A percentile compares a stretch with the other conserved stretches of the same genome.
Conservation (phyloP, 768 basidiomycete genomes). For the Hericium alpestre region DNA sequence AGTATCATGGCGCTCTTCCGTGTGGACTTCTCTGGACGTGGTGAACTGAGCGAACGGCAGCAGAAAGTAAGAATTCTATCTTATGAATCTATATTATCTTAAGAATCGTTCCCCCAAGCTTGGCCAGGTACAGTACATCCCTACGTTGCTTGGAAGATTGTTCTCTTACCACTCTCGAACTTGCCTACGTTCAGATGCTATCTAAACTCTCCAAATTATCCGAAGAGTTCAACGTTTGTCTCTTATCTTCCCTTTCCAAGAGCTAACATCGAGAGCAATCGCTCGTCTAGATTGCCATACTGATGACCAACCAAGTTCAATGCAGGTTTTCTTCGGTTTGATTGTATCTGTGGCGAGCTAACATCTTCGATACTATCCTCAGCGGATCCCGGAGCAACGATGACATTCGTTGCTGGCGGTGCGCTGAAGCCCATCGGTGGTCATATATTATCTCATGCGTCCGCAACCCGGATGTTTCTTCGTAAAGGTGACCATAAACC, state of each 20-base stretch:
- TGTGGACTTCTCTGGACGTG: slow-evolving; percentile 87
- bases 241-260: slow-evolving; percentile 3
- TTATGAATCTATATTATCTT: slow-evolving; percentile 1
- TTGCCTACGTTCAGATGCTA: slow-evolving; percentile 50
- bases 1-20: slow-evolving; percentile 97
- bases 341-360: neutral
- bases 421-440: slow-evolving; percentile 87
- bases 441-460: slow-evolving; percentile 79
- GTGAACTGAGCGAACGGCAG: slow-evolving; percentile 88
- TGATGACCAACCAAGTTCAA: slow-evolving; percentile 91
- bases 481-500: slow-evolving; percentile 53
- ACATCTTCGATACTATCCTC: neutral
- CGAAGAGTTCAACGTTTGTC: slow-evolving; percentile 77
- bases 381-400: slow-evolving; percentile 89
- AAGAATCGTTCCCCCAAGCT: slow-evolving; percentile 35
- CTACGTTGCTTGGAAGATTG: neutral
- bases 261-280: neutral
- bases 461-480: slow-evolving; percentile 78
- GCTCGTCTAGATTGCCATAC: slow-evolving; percentile 56
- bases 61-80: slow-evolving; percentile 51
- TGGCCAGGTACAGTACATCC: slow-evolving; percentile 62
- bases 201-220: slow-evolving; percentile 84
- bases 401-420: slow-evolving; percentile 91
- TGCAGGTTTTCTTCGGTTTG: slow-evolving; percentile 30
- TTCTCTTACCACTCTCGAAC: too few relatives aligned